Evolutionary conservation across 306 rosid genomes (phyloP).

Genomic region (Trifolium subterraneum): DNA sequence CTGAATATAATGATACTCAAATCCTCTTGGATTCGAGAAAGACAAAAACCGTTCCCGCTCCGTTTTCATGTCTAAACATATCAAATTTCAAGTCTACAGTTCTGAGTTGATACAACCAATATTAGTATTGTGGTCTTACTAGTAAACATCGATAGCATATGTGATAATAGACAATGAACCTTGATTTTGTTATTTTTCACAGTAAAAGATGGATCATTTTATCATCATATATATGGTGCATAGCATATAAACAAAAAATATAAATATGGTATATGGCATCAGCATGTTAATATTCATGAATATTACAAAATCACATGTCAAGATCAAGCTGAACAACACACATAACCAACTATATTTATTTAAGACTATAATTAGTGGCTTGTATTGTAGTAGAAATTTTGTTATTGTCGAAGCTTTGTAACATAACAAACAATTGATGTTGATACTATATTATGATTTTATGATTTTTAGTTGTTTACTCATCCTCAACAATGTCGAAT

Average conservation of each 20-base stretch:
- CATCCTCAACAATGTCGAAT: background rate
- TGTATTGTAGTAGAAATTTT: background rate
- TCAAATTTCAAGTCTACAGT: too few relatives aligned
- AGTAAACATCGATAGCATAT: conserved; percentile 4
- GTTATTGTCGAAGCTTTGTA: background rate
- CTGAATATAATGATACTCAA: too few relatives aligned
- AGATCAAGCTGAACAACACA: background rate
- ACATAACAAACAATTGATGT: background rate
- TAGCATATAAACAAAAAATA: background rate
- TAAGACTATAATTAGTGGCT: background rate
- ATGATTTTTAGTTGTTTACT: background rate
- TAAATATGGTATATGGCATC: background rate
- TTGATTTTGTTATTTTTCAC: too few relatives aligned
- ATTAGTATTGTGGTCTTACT: background rate
- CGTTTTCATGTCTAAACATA: too few relatives aligned
- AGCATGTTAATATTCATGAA: background rate
- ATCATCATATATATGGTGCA: background rate
- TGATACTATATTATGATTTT: background rate
- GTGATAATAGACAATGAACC: background rate
- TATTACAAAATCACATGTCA: background rate
- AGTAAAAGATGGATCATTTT: background rate
- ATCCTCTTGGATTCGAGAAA: background rate
- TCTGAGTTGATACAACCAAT: too few relatives aligned
- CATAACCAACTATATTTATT: background rate
- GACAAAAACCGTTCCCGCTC: too few relatives aligned